Percentiles rank a stretch among this genome's conserved stretches.
Conservation (phyloP, 495 filamentous ascomycete genomes). For the Talaromyces liani region DNA sequence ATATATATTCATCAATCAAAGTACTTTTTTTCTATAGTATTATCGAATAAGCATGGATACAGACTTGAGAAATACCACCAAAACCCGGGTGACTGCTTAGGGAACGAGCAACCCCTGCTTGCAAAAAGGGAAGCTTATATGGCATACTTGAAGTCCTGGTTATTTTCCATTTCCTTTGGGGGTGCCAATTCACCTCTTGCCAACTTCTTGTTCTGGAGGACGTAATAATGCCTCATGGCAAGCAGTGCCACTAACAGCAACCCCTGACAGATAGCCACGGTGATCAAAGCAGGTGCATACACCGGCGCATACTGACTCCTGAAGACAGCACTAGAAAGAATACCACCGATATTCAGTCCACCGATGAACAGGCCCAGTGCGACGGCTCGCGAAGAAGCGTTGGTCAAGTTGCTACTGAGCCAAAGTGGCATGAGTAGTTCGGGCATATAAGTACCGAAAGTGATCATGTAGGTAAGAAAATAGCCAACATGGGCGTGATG, state of each 20-base stretch:
- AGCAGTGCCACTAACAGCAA: not conserved
- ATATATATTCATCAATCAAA: too few relatives aligned
- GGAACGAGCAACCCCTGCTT: too few relatives aligned
- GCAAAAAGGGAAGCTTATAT: not conserved
- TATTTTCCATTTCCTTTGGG: not conserved
- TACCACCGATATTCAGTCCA: constrained; percentile 3
- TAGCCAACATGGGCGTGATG: constrained; percentile 1
- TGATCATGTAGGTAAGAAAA: constrained; percentile 5
- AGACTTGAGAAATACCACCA: too few relatives aligned
- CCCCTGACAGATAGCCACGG: constrained; percentile 4
- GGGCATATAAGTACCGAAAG: constrained; percentile 5
- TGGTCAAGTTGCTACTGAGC: constrained; percentile 3
- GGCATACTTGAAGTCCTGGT: constrained; percentile 4
- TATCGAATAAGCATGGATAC: too few relatives aligned
- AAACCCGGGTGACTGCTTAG: too few relatives aligned
- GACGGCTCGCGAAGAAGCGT: constrained; percentile 1
- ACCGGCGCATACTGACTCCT: not conserved
- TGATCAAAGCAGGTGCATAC: not conserved
- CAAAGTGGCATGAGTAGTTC: constrained; percentile 7
- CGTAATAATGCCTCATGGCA: constrained; percentile 2
- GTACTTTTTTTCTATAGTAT: too few relatives aligned
- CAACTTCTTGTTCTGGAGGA: not conserved
- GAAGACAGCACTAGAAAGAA: constrained; percentile 5
- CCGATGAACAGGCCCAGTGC: constrained; percentile 6
- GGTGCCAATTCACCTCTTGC: constrained; percentile 1